Conservation (phyloP, 148 eudicot genomes). For the Rhododendron henanense region DNA sequence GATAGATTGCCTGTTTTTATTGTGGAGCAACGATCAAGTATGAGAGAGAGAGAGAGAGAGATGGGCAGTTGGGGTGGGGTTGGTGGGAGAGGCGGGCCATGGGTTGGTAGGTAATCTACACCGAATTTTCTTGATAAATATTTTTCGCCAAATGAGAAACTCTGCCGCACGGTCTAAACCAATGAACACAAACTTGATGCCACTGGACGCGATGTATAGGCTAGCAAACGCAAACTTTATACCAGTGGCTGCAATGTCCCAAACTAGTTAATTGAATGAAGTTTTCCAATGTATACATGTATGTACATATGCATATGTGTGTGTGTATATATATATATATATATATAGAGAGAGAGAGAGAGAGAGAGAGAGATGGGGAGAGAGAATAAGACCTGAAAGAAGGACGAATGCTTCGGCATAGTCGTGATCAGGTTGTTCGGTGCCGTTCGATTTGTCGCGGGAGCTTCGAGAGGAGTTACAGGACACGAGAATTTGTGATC, state of each 20-base stretch:
- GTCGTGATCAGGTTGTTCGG: conserved; percentile 33
- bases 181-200: background rate
- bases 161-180: background rate
- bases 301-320: too few relatives aligned
- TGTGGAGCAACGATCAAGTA: too few relatives aligned
- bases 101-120: background rate
- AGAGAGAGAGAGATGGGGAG: background rate
- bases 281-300: background rate
- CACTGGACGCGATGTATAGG: background rate
- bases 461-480: conserved; percentile 39
- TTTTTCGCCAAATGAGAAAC: too few relatives aligned
- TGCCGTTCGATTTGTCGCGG: conserved; percentile 16
- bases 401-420: conserved; percentile 58
- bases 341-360: background rate
- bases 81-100: too few relatives aligned
- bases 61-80: too few relatives aligned
- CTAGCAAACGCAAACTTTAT: background rate
- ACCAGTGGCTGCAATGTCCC: background rate
- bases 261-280: background rate
- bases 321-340: background rate
- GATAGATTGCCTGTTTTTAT: too few relatives aligned
- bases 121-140: background rate
- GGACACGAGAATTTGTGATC: conserved; percentile 10
- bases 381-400: conserved; percentile 40
- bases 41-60: too few relatives aligned